A percentile compares a stretch with the other conserved stretches of the same genome.
Evolutionary conservation across 768 basidiomycete species (phyloP).

Genomic region (Lentinula sp.): DNA sequence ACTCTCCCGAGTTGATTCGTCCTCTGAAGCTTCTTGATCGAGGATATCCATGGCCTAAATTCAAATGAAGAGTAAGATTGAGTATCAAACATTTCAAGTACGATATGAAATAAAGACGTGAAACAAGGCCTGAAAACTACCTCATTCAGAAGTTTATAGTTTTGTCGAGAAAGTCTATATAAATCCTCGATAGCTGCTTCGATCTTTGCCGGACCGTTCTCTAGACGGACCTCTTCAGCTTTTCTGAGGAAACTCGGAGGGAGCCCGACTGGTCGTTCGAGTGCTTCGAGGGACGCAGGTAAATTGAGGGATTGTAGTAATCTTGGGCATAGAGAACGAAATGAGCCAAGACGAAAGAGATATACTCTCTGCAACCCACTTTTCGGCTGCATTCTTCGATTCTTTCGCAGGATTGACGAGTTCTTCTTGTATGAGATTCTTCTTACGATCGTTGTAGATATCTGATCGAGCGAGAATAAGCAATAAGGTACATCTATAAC

Average conservation of each 20-base stretch:
- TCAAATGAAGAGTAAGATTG: neutral
- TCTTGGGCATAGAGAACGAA: slow-evolving; percentile 27
- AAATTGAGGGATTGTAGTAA: slow-evolving; percentile 67
- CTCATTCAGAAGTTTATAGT: slow-evolving; percentile 65
- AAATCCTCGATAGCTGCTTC: slow-evolving; percentile 71
- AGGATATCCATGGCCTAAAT: slow-evolving; percentile 79
- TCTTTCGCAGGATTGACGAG: slow-evolving; percentile 55
- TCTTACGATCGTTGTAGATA: slow-evolving; percentile 82
- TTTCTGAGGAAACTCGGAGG: slow-evolving; percentile 84
- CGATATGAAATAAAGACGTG: too few species aligned
- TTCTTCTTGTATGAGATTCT: slow-evolving; percentile 62
- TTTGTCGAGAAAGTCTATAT: slow-evolving; percentile 54
- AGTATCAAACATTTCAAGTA: neutral
- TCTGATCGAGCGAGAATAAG: slow-evolving; percentile 32
- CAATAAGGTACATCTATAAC: neutral
- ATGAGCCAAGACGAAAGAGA: neutral
- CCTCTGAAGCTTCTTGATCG: slow-evolving; percentile 86
- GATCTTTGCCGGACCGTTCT: slow-evolving; percentile 70
- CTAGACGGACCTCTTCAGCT: slow-evolving; percentile 76
- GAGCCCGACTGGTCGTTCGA: slow-evolving; percentile 81
- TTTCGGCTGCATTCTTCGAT: slow-evolving; percentile 53
- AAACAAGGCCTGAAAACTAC: slow-evolving; percentile 30
- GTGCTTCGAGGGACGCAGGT: slow-evolving; percentile 80
- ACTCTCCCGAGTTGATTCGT: slow-evolving; percentile 60
- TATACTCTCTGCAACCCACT: slow-evolving; percentile 28